These are phyloP conservation scores for Suillus alpinus DNA, from an alignment of 768 basidiomycete genomes.

Conservation along the genomic window DNA sequence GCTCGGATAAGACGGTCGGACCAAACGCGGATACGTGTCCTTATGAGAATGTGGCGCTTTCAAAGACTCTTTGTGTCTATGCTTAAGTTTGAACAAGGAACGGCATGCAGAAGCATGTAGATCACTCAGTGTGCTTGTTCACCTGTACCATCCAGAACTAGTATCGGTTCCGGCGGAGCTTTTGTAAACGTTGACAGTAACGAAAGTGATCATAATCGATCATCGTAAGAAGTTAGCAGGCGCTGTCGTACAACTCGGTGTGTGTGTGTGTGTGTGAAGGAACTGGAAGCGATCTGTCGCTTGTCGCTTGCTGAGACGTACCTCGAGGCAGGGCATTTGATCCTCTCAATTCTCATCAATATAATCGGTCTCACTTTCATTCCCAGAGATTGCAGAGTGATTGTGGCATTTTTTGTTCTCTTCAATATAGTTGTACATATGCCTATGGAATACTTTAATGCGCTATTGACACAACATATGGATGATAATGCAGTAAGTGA, in stretches of 20 bases:
- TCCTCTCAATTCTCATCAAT: not conserved
- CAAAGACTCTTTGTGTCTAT: not conserved
- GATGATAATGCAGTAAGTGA: conserved; percentile 22
- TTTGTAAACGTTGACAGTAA: conserved; percentile 9
- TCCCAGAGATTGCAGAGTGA: conserved; percentile 11
- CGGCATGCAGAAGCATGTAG: conserved; percentile 5
- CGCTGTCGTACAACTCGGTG: not conserved
- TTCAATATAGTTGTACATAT: conserved; percentile 31
- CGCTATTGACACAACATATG: conserved; percentile 36
- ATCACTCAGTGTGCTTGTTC: not conserved
- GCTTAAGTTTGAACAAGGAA: not conserved
- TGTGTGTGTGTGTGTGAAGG: not conserved
- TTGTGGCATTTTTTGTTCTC: conserved; percentile 29
- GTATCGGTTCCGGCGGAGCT: conserved; percentile 15
- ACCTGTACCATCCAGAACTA: conserved; percentile 1
- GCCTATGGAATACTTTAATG: conserved; percentile 31
- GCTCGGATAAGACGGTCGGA: conserved; percentile 13
- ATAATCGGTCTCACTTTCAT: not conserved
- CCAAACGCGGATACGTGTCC: conserved; percentile 16
- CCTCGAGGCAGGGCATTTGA: not conserved
- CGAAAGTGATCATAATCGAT: not conserved
- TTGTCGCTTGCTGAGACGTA: not conserved
- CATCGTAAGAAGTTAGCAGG: not conserved
- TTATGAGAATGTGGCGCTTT: not conserved
- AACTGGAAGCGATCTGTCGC: not conserved